Evolutionary conservation across 805 yeast genomes (phyloP).

Genomic region (Limtongia smithiae): DNA sequence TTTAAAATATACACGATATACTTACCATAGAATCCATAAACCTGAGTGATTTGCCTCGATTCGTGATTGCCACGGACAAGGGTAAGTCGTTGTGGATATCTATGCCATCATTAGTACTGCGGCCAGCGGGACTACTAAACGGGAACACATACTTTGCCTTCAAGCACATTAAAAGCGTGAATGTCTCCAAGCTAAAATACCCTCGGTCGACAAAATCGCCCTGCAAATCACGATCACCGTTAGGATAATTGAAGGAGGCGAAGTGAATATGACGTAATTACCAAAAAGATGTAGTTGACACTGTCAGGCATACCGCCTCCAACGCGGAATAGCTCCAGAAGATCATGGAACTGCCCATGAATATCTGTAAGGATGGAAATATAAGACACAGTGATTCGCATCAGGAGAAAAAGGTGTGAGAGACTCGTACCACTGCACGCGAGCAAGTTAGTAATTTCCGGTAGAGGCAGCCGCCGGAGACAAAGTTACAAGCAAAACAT

Average conservation of each 20-base stretch:
- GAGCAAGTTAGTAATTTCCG: no score
- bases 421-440: slow-evolving; percentile 13
- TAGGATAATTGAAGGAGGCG: no score
- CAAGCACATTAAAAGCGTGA: slow-evolving; percentile 87
- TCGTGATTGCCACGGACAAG: slow-evolving; percentile 98
- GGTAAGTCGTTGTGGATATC: slow-evolving; percentile 76
- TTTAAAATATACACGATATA: slow-evolving; percentile 48
- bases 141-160: slow-evolving; percentile 56
- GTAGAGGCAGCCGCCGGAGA: background rate
- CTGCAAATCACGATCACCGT: no score
- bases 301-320: slow-evolving; percentile 89
- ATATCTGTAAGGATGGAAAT: slow-evolving; percentile 50
- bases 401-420: background rate
- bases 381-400: background rate
- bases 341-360: slow-evolving; percentile 96
- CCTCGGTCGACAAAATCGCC: slow-evolving; percentile 99
- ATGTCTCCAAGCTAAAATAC: slow-evolving; percentile 90
- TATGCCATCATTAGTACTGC: slow-evolving; percentile 8
- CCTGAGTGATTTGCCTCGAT: slow-evolving; percentile 96
- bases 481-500: slow-evolving; percentile 7
- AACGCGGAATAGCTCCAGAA: slow-evolving; percentile 81
- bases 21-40: slow-evolving; percentile 94
- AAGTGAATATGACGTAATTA: background rate
- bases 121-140: background rate
- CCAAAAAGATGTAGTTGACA: slow-evolving; percentile 73